Base-by-base conservation (phyloP, 1,284 basidiomycete species). In the Ustilago crameri region DNA sequence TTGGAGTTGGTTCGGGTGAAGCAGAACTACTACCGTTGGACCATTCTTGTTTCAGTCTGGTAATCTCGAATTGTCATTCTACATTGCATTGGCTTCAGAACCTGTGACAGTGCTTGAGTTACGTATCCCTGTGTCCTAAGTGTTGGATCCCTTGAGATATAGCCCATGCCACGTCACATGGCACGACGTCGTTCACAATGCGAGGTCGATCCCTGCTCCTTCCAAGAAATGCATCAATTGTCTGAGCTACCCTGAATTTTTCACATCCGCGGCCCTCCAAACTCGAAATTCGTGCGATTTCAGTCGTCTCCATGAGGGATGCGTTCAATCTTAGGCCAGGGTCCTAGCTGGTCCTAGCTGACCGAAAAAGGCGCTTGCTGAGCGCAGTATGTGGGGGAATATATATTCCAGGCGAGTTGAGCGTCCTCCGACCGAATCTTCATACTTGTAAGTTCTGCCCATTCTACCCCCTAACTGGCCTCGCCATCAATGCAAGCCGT, bases 391-490 rank as follows among this genome's bases (percentile, higher is more conserved):
- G 17, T 17, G 10, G 22, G 34, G n/a, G 20, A 62, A 53, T 65
- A 70, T 65, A 64, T 64, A 70, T 20, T 5, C 42, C 3, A 4
- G 12, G 37, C 32, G 17, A 37, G 12, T 4, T 18, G 48, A 30
- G 56, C 52, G 12, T 53, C 50, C 45, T 12, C 15, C 2, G 9
- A 3, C 44, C 22, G 18, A 22, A 10, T 3, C 58, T 38, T 62
- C 68, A 71, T 71, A 71, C 68, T 71, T 71, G 68, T 71, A 65
- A 61, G 58, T 71, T 42, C 35, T 37, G 40, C 10, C 12, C 30
- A 10, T 44, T 47, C 51, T 40, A n/a, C 35, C 62, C 62, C 54
- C n/a, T 38, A 70, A 35, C 15, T 10, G 41, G 50, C 27, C 30
- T 34, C 26, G 26, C 27, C 37, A 35, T 20, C 47, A 37, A 38